These are phyloP conservation scores for Naematelia encephala DNA, from an alignment of 768 basidiomycete genomes.

Conservation along the genomic window DNA sequence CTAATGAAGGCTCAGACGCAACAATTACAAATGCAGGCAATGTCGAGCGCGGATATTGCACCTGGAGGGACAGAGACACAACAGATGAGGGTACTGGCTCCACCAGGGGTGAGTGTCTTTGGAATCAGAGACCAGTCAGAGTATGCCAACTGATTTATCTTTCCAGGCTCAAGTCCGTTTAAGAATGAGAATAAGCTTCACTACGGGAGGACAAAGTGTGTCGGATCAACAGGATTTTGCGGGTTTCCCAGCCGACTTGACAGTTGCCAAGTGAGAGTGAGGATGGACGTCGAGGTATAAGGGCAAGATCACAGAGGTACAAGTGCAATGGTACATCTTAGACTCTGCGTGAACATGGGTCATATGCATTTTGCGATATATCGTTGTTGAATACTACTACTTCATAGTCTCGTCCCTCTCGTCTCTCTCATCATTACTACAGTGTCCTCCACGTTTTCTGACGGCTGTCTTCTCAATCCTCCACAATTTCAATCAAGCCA, in stretches of 20 bases:
- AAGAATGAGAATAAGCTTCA: slow-evolving; percentile 77
- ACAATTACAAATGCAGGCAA: slow-evolving; percentile 95
- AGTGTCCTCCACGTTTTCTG: no score
- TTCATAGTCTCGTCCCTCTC: background rate
- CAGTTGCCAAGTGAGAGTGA: slow-evolving; percentile 29
- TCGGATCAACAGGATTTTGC: slow-evolving; percentile 95
- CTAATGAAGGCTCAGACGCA: slow-evolving; percentile 64
- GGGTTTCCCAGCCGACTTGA: slow-evolving; percentile 66
- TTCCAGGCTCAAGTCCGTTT: slow-evolving; percentile 74
- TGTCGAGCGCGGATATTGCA: slow-evolving; percentile 77
- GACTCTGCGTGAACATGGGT: background rate
- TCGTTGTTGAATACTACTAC: background rate
- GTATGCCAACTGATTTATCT: background rate
- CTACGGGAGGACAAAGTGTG: slow-evolving; percentile 61
- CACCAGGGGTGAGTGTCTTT: slow-evolving; percentile 66
- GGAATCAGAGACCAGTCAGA: background rate
- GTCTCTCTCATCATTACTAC: no score
- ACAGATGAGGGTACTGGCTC: slow-evolving; percentile 87
- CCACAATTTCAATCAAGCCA: background rate
- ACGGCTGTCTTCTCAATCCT: slow-evolving; percentile 8
- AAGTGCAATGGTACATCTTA: background rate
- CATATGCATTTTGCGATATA: background rate
- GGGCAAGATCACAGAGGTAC: background rate
- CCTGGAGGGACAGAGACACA: slow-evolving; percentile 85
- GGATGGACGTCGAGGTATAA: background rate